A percentile compares a stretch with the other conserved stretches of the same genome.
Evolutionary conservation across 805 yeast species (phyloP).

Genomic region (Ogataea paraovalis): DNA sequence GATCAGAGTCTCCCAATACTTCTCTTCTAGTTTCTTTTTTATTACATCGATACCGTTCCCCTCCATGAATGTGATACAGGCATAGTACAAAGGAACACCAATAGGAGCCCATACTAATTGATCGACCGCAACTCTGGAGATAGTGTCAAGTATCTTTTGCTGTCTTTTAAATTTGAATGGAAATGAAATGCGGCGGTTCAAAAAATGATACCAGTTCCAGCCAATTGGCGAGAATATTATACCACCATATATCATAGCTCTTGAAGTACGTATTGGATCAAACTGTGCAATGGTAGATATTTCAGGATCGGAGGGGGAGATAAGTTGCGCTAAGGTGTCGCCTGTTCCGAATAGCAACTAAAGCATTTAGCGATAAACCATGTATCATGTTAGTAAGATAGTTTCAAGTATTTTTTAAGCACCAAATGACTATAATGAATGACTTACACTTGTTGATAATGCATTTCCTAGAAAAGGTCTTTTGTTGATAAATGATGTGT

Average conservation of each 20-base stretch:
- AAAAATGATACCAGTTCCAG: constrained; percentile 59
- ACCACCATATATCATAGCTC: constrained; percentile 72
- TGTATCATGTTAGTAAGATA: no score
- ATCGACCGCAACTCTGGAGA: constrained; percentile 59
- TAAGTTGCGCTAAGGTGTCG: constrained; percentile 65
- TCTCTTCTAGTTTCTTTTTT: constrained; percentile 39
- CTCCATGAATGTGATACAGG: constrained; percentile 66
- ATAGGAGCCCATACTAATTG: constrained; percentile 77
- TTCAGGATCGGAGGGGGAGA: constrained; percentile 33
- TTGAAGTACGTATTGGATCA: constrained; percentile 52
- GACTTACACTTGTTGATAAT: constrained; percentile 42
- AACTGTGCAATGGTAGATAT: constrained; percentile 21
- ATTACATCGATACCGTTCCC: constrained; percentile 40
- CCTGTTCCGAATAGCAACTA: constrained; percentile 63
- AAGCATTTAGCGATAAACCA: no score
- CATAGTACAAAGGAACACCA: constrained; percentile 67
- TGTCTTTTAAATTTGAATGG: constrained; percentile 25
- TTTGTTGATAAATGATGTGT: constrained; percentile 9
- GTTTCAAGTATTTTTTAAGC: no score
- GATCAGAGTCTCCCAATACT: constrained; percentile 63
- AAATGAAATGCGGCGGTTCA: constrained; percentile 38
- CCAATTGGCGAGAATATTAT: constrained; percentile 73
- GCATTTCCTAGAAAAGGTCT: constrained; percentile 45
- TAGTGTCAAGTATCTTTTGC: constrained; percentile 31
- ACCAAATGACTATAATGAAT: no score